phyloP scores from a whole-genome alignment of 164 flowering plant genomes.

The Dillenia turbinata region DNA sequence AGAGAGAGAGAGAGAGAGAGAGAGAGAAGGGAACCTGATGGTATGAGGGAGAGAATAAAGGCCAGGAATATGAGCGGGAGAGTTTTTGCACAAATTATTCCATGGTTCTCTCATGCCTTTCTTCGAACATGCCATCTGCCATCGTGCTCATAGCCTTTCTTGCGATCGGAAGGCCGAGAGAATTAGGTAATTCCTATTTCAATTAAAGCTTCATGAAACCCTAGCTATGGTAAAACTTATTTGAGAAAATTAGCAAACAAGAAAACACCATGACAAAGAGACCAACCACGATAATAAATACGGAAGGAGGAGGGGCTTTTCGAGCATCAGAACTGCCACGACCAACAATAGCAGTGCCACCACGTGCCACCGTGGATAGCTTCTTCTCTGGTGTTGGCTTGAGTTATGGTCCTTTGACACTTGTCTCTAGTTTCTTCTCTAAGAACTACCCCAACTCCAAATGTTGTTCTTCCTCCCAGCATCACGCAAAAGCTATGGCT shows the following conservation, averaged over 20 bases:
- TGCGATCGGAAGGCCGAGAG: too few relatives aligned
- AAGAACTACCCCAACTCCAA: slow-evolving; percentile 49
- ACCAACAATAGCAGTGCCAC: slow-evolving; percentile 62
- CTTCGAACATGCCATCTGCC: too few relatives aligned
- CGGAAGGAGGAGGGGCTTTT: slow-evolving; percentile 11
- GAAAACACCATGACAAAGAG: neutral
- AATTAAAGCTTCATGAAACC: slow-evolving; percentile 7
- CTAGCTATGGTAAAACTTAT: slow-evolving; percentile 7
- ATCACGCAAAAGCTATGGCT: slow-evolving; percentile 87
- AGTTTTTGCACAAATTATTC: too few relatives aligned
- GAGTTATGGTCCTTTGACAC: slow-evolving; percentile 90
- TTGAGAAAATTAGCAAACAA: too few relatives aligned
- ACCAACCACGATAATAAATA: slow-evolving; percentile 19
- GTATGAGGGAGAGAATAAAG: too few relatives aligned
- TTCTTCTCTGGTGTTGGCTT: slow-evolving; percentile 37
- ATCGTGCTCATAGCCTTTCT: too few relatives aligned
- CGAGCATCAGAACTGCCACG: slow-evolving; percentile 20
- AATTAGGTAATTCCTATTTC: neutral
- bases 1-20: neutral
- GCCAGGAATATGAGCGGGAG: too few relatives aligned
- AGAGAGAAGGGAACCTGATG: too few relatives aligned
- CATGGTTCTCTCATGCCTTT: too few relatives aligned
- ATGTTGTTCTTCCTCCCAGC: slow-evolving; percentile 70
- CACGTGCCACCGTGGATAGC: slow-evolving; percentile 44
- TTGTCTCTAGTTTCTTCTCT: slow-evolving; percentile 70